Base-by-base conservation (phyloP, 768 basidiomycete genomes). In the Termitomyces titanicus region DNA sequence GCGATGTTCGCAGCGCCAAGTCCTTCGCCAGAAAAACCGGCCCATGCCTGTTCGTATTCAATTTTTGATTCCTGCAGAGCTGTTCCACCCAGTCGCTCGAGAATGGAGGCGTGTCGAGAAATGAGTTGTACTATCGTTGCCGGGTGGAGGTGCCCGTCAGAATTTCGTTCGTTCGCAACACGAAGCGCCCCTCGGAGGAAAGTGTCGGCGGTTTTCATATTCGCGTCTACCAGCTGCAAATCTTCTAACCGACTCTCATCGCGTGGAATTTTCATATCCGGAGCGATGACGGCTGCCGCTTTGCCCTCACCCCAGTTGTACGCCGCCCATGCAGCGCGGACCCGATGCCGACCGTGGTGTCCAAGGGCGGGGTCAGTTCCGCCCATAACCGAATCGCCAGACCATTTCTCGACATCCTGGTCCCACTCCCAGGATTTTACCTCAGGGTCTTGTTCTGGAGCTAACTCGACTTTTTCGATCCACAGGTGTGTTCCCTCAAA, bases 341-440 rank as follows among this genome's bases (percentile, higher is more conserved):
- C 69, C 39, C 79, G 76, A 65, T 86, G 83, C 25, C 86, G 73
- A 20, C 77, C 86, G 61, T 71, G 74, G 64, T 80, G 76, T 2
- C 87, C 85, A 9, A 91, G 70, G n/a, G 71, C 79, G 4, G 85
- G 77, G 66, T 91, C 87, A n/a, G 89, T 91, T 45, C 89, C 89
- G 5, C 84, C 85, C 31, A 25, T 72, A 56, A 61, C 72, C 24
- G 66, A 49, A 46, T 82, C 75, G 22, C 79, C 83, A 8, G 83
- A 74, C 88, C 88, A 90, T 49, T 73, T 72, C 51, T 85, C 84
- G 17, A 73, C 73, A 43, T 86, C 82, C 3, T 75, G 64, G 64
- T 85, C 78, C 89, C 88, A 90, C 63, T 85, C 81, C 83, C 84
- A 91, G 55, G 72, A 74, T 45, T 70, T 72, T 15, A 72, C 72